These are phyloP conservation scores for Tylopilus rubrobrunneus DNA, from an alignment of 768 basidiomycete genomes.

Conservation along the genomic window DNA sequence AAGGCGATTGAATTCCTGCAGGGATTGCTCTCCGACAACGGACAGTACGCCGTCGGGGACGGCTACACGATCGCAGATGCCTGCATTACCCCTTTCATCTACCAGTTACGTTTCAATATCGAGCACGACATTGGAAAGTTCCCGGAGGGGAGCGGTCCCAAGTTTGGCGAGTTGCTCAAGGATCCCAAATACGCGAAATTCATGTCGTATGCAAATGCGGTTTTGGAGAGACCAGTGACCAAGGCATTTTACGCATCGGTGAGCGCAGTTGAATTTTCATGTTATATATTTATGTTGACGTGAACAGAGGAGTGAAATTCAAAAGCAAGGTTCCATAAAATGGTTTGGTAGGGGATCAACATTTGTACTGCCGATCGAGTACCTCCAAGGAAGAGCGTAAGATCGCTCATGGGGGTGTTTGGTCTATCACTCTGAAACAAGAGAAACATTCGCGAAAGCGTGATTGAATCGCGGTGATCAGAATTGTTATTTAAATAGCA, in stretches of 20 bases:
- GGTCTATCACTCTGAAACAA: too few relatives aligned
- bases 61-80: conserved; percentile 60
- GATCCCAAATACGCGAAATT: conserved; percentile 44
- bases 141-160: conserved; percentile 43
- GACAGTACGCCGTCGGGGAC: conserved; percentile 32
- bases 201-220: conserved; percentile 42
- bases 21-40: conserved; percentile 43
- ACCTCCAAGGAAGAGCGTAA: background rate
- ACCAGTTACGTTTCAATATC: conserved; percentile 39
- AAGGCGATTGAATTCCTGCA: conserved; percentile 46
- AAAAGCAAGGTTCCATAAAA: background rate
- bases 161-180: conserved; percentile 39
- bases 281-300: background rate
- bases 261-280: conserved; percentile 14
- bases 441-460: too few relatives aligned
- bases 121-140: conserved; percentile 50
- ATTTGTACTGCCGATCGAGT: background rate
- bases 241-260: conserved; percentile 50
- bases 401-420: too few relatives aligned
- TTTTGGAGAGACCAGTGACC: conserved; percentile 49
- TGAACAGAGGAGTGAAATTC: background rate
- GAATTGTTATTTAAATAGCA: too few relatives aligned
- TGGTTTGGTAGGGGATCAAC: background rate
- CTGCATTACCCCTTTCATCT: conserved; percentile 55
- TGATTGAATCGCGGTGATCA: too few relatives aligned